Evolutionary conservation across 495 filamentous ascomycete species (phyloP).

Genomic region (Trichoderma reesei): DNA sequence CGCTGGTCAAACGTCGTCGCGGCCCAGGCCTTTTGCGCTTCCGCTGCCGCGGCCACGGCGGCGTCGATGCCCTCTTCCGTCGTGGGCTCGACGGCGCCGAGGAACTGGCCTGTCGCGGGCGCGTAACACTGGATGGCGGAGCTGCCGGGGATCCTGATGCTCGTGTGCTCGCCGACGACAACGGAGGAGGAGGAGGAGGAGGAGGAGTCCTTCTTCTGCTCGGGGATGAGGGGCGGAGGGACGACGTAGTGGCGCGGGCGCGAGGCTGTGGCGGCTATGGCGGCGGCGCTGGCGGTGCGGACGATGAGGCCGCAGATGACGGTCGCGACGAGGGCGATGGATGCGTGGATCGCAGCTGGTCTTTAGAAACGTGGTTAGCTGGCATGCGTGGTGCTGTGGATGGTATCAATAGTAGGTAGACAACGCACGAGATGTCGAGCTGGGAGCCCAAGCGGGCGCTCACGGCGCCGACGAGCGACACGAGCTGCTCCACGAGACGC

Average conservation of each 20-base stretch:
- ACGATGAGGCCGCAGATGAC: conserved; percentile 21
- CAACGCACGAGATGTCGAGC: background rate
- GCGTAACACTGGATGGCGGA: conserved; percentile 75
- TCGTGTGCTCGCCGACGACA: conserved; percentile 44
- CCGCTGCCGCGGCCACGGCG: conserved; percentile 60
- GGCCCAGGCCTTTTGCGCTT: conserved; percentile 74
- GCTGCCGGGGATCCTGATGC: conserved; percentile 45
- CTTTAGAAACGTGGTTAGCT: background rate
- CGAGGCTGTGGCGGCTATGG: conserved; percentile 17
- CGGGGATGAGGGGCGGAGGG: conserved; percentile 28
- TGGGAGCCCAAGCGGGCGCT: background rate
- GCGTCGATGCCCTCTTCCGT: conserved; percentile 72
- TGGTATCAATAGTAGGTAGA: background rate
- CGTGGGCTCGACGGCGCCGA: conserved; percentile 71
- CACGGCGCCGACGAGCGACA: background rate
- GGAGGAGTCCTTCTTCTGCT: conserved; percentile 21
- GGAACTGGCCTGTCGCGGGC: conserved; percentile 75
- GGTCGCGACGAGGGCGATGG: conserved; percentile 15
- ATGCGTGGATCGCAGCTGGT: background rate
- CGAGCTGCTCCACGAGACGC: conserved; percentile 4
- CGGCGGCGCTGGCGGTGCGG: conserved; percentile 18
- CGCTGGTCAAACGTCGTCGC: conserved; percentile 68
- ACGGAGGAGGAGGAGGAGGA: no score
- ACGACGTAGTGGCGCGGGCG: conserved; percentile 31
- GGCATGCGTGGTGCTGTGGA: background rate